Conservation (phyloP, 768 basidiomycete species). For the Leucocoprinus birnbaumii region DNA sequence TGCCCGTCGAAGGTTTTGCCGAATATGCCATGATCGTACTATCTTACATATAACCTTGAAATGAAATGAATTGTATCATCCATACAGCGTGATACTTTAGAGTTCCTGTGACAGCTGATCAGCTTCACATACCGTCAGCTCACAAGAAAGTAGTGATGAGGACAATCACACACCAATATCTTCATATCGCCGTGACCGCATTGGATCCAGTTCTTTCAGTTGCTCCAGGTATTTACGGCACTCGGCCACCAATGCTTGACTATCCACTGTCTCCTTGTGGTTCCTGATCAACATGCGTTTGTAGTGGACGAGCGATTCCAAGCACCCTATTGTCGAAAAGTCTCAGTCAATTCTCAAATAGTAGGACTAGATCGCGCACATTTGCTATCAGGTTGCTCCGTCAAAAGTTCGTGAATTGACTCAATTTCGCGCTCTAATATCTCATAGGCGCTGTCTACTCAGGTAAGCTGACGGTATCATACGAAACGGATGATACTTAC, state of each 20-base stretch:
- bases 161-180: slow-evolving; percentile 49
- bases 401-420: slow-evolving; percentile 78
- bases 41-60: too few relatives aligned
- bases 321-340: slow-evolving; percentile 66
- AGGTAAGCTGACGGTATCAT: neutral
- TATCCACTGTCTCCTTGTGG: slow-evolving; percentile 31
- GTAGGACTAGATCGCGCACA: slow-evolving; percentile 46
- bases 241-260: slow-evolving; percentile 34
- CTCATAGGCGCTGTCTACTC: slow-evolving; percentile 52
- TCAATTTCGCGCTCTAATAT: slow-evolving; percentile 73
- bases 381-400: slow-evolving; percentile 90
- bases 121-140: neutral
- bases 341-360: neutral
- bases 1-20: too few relatives aligned
- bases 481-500: slow-evolving; percentile 34
- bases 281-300: slow-evolving; percentile 62
- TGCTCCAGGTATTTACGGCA: slow-evolving; percentile 51
- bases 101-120: neutral
- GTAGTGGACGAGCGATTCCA: slow-evolving; percentile 89
- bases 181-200: slow-evolving; percentile 63
- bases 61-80: neutral
- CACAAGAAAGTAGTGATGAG: neutral
- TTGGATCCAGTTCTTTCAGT: slow-evolving; percentile 62
- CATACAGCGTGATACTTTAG: neutral
- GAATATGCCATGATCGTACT: too few relatives aligned